Evolutionary conservation across 306 rosid genomes (phyloP), one percentile per base, ranked within the genome.

Genomic region (Styphnolobium japonicum): DNA sequence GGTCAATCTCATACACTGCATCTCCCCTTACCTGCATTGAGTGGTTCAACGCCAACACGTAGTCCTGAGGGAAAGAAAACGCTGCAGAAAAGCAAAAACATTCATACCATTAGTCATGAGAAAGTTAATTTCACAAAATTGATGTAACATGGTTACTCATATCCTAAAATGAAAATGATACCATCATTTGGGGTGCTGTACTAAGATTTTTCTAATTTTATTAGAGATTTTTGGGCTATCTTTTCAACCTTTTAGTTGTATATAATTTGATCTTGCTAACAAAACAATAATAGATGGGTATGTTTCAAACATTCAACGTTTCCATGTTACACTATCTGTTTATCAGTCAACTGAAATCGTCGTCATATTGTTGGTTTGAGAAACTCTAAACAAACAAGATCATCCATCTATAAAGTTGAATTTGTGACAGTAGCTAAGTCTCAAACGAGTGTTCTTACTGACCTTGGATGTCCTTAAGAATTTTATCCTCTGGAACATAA

Each of bases 391-490:
- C 11, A 42, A 67, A 40, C 16, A 42, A 4, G 9, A 4, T 2
- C 51, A 10, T 21, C 33, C 33, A 19, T 43, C 10, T 9, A 37
- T 27, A 4, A 73, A 57, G 11, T 25, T 53, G 34, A 57, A 73
- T 8, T 8, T 6, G 12, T 15, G 4, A 15, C 21, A n/a, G n/a
- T n/a, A 16, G 27, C 58, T 1, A 52, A 62, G 21, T 64, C 29
- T 8, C 46, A 65, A 21, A 48, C 9, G 11, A 67, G 39, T 57
- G 10, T 5, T 45, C 23, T 55, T 10, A 81, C 61, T 77, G 0
- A 85, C 93, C 86, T 10, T 72, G 16, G 8, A 89, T 87, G 3
- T 81, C 40, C 70, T 87, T 83, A 0, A 87, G 87, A 68, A 89
- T 45, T 68, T 85, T 14, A 79, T 85, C 88, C 46, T 83, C 89